phyloP scores from a whole-genome alignment of 768 basidiomycete genomes.

The Lactifluus hygrophoroides region DNA sequence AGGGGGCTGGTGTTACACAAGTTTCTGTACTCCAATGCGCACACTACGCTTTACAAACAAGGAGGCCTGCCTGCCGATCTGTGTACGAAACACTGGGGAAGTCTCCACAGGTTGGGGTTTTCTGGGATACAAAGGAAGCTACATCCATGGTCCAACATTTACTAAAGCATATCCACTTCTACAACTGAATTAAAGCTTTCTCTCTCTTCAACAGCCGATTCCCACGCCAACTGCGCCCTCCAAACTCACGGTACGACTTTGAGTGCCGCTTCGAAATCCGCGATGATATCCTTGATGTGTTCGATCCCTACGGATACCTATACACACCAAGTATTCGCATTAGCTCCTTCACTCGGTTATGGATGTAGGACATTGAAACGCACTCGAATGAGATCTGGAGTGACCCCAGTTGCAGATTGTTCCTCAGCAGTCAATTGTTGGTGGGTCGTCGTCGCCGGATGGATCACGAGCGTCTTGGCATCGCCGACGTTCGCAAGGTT shows the following conservation, averaged over 20 bases:
- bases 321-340: background rate
- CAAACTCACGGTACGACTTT: conserved; percentile 21
- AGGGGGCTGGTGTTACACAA: too few relatives aligned
- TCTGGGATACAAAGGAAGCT: too few relatives aligned
- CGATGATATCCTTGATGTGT: conserved; percentile 36
- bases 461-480: conserved; percentile 75
- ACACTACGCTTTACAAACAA: too few relatives aligned
- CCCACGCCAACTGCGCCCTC: background rate
- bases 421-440: conserved; percentile 56
- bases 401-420: conserved; percentile 57
- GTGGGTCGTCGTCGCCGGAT: conserved; percentile 73
- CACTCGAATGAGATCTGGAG: conserved; percentile 67
- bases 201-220: too few relatives aligned
- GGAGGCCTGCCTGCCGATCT: too few relatives aligned
- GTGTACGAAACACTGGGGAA: too few relatives aligned
- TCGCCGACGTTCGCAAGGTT: conserved; percentile 70
- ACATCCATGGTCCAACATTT: background rate
- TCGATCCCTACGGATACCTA: conserved; percentile 38
- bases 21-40: too few relatives aligned
- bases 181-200: background rate
- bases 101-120: too few relatives aligned
- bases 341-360: background rate
- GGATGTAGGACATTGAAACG: conserved; percentile 19
- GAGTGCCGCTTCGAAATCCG: conserved; percentile 35
- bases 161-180: background rate